Percentiles rank a stretch among this genome's conserved stretches.
These are phyloP conservation scores for Suhomyces tanzawaensis DNA, from an alignment of 805 yeast species.

Conservation along the genomic window DNA sequence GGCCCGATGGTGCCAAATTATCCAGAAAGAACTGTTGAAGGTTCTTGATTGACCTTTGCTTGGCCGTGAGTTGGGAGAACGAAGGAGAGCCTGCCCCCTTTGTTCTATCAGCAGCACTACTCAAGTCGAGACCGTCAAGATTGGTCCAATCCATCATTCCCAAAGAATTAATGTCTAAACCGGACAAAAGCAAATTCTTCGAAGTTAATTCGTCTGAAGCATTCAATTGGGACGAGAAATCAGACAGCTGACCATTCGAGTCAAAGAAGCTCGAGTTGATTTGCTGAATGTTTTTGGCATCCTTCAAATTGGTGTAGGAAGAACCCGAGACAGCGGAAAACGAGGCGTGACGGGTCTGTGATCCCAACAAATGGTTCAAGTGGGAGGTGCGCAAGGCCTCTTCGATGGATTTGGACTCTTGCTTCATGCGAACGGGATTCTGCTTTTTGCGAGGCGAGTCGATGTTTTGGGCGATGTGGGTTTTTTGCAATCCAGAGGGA, in stretches of 20 bases:
- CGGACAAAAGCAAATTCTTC: slow-evolving; percentile 27
- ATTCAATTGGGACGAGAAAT: slow-evolving; percentile 71
- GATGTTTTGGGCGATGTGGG: not conserved
- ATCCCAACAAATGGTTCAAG: slow-evolving; percentile 4
- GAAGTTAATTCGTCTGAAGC: slow-evolving; percentile 45
- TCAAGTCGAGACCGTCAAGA: slow-evolving; percentile 29
- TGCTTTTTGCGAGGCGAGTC: not conserved
- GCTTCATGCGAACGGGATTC: not conserved
- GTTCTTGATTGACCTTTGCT: slow-evolving; percentile 11
- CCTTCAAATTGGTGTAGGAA: slow-evolving; percentile 56
- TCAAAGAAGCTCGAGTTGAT: slow-evolving; percentile 34
- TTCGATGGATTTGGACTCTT: not conserved
- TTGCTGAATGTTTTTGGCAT: slow-evolving; percentile 35
- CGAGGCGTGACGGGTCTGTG: slow-evolving; percentile 48
- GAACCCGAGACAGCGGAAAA: slow-evolving; percentile 62
- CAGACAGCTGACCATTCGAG: slow-evolving; percentile 63
- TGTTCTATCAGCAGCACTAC: slow-evolving; percentile 9
- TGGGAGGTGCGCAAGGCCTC: not conserved
- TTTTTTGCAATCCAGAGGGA: not conserved
- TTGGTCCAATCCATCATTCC: slow-evolving; percentile 30
- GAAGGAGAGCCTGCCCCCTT: slow-evolving; percentile 7
- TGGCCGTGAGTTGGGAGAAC: slow-evolving; percentile 5
- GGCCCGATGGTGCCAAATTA: not conserved
- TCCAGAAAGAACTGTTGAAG: slow-evolving; percentile 14
- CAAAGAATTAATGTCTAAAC: slow-evolving; percentile 36